Percentiles rank a stretch among this genome's conserved stretches.
Conservation (phyloP, 768 basidiomycete species). For the Boletus rubescentipes region DNA sequence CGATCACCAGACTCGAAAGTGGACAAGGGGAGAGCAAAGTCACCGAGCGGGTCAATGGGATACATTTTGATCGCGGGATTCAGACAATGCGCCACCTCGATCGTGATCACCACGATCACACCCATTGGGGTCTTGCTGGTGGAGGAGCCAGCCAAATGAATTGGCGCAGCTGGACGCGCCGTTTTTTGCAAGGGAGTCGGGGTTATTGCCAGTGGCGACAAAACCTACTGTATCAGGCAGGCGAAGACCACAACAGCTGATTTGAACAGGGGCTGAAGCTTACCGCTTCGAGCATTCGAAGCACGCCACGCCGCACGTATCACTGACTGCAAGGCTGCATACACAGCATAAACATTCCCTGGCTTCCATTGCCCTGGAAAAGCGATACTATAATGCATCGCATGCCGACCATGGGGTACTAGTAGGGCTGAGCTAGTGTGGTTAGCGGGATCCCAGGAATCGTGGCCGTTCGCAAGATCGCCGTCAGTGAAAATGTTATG, state of each 20-base stretch:
- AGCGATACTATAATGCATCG: not conserved
- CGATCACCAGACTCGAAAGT: not conserved
- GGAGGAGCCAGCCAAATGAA: too few relatives aligned
- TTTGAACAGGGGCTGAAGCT: not conserved
- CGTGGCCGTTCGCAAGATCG: not conserved
- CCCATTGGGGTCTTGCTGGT: too few relatives aligned
- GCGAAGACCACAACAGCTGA: too few relatives aligned
- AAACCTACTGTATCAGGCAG: not conserved
- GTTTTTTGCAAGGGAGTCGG: too few relatives aligned
- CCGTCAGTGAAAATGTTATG: not conserved
- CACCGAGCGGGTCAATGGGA: not conserved
- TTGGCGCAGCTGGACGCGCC: too few relatives aligned
- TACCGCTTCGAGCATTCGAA: not conserved
- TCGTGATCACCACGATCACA: not conserved
- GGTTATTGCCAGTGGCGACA: not conserved
- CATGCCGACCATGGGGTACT: not conserved
- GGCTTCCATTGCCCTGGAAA: not conserved
- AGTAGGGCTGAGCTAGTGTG: not conserved
- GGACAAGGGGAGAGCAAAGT: not conserved
- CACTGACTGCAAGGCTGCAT: not conserved
- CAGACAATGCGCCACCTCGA: not conserved
- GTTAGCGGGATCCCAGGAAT: not conserved
- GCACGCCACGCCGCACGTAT: not conserved
- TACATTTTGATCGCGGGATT: too few relatives aligned
- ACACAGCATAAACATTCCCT: not conserved